Conservation (phyloP, 768 basidiomycete species). For the Butyriboletus loyo region DNA sequence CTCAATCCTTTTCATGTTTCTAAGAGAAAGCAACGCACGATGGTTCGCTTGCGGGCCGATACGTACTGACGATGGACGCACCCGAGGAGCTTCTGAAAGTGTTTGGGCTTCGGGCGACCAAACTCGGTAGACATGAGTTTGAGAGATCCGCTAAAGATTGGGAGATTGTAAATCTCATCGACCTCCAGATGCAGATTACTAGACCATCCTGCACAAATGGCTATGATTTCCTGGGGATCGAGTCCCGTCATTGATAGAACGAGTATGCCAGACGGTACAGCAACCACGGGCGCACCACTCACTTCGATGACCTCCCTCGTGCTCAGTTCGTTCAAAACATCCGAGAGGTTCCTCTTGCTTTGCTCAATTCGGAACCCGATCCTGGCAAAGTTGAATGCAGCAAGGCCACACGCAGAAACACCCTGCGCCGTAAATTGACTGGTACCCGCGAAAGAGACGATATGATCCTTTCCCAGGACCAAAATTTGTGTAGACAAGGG, state of each 20-base stretch:
- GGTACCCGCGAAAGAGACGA: slow-evolving; percentile 48
- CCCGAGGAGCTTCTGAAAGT: slow-evolving; percentile 35
- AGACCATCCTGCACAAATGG: slow-evolving; percentile 58
- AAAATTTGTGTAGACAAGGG: slow-evolving; percentile 16
- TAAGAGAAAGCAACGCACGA: slow-evolving; percentile 5
- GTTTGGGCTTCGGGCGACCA: slow-evolving; percentile 34
- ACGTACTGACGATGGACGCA: slow-evolving; percentile 9
- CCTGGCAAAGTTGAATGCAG: slow-evolving; percentile 62
- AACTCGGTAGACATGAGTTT: slow-evolving; percentile 35
- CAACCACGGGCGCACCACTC: background rate
- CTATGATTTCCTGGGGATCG: slow-evolving; percentile 47
- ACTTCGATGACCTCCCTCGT: slow-evolving; percentile 27
- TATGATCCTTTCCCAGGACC: slow-evolving; percentile 30
- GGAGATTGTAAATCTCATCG: slow-evolving; percentile 48
- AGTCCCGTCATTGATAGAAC: background rate
- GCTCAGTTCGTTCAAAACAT: slow-evolving; percentile 21
- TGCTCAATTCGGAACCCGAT: slow-evolving; percentile 38
- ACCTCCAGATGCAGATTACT: slow-evolving; percentile 52
- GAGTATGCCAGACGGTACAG: background rate
- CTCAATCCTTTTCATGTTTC: slow-evolving; percentile 19
- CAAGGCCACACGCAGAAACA: slow-evolving; percentile 61
- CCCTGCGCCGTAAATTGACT: slow-evolving; percentile 53
- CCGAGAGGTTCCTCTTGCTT: background rate
- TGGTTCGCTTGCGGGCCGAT: background rate
- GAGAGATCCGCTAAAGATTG: slow-evolving; percentile 46